Evolutionary conservation across 2,329 filamentous ascomycete species (phyloP), one percentile per base, ranked within the genome.

Genomic region (Stachybotrys echinatus): DNA sequence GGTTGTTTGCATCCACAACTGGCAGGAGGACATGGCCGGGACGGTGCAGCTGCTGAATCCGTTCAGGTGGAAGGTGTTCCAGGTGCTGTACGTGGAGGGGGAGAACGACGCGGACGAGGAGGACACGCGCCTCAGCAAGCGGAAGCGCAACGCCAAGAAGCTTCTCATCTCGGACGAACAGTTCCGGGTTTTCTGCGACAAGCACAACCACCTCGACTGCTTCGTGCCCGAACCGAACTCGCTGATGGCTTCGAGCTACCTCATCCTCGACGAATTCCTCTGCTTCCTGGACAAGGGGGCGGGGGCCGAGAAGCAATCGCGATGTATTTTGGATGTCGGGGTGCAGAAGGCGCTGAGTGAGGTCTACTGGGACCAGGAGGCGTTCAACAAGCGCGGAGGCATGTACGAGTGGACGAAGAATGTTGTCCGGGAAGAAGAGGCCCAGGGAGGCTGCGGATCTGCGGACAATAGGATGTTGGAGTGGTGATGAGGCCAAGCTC

Each of bases 51-150:
- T 55, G 38, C 60, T 81, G 12, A 58, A 60, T 4, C 77, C 77
- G 2, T 78, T 77, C 51, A 71, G 78, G 0, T 81, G 77, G 77
- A 81, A 80, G 57, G 71, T 66, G 23, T 83, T 82, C 57, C 77
- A 81, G 55, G 71, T 73, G 5, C 65, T 82, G n/a, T 65, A 75
- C 6, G 74, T 81, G 3, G 66, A 62, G 14, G 76, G 75, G 2
- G 77, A 81, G 60, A 81, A 81, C 55, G 76, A 79, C 45, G 66
- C 65, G 6, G 61, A 64, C 3, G 27, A 34, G 27, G 10, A 14
- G 27, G 27, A 34, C 27, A 14, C 14, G 10, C 3, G 10, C 2
- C 27, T 34, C 27, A 34, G 27, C 27, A 55, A 64, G 27, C 68
- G 66, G 5, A 58, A 71, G 43, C 61, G 69, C 2, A 67, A 76